Evolutionary conservation across 495 filamentous ascomycete genomes (phyloP).

Genomic region (Neurospora africana): DNA sequence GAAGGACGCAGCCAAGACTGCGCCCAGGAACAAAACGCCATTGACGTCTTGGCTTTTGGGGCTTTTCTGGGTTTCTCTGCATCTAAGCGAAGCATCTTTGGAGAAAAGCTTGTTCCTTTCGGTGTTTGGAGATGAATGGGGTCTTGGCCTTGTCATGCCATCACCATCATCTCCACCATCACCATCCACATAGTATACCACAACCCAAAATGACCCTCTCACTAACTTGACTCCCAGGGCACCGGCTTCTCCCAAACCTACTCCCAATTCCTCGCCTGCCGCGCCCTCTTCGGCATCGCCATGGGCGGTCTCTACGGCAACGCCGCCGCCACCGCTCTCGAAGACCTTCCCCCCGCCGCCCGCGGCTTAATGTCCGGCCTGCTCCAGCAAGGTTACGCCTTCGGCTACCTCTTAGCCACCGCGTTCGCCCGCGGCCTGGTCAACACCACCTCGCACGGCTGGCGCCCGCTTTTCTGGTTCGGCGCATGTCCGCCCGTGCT

Average conservation of each 20-base stretch:
- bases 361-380: slow-evolving; percentile 71
- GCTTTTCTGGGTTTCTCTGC: neutral
- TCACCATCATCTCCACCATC: neutral
- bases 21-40: neutral
- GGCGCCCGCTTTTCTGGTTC: slow-evolving; percentile 84
- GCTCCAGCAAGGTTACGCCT: slow-evolving; percentile 81
- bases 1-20: neutral
- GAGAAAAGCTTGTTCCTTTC: neutral
- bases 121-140: neutral
- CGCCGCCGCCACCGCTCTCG: slow-evolving; percentile 73
- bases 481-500: slow-evolving; percentile 69
- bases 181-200: too few species aligned
- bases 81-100: neutral
- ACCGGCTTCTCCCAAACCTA: slow-evolving; percentile 75
- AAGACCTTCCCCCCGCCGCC: slow-evolving; percentile 67
- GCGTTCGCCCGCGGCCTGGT: slow-evolving; percentile 67
- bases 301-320: slow-evolving; percentile 89
- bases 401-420: slow-evolving; percentile 73
- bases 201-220: neutral
- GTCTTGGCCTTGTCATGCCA: neutral
- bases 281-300: slow-evolving; percentile 78
- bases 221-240: slow-evolving; percentile 30
- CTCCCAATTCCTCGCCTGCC: slow-evolving; percentile 63
- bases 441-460: slow-evolving; percentile 59
- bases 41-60: neutral